Conservation (phyloP, 768 basidiomycete species). For the Trametes elegans region DNA sequence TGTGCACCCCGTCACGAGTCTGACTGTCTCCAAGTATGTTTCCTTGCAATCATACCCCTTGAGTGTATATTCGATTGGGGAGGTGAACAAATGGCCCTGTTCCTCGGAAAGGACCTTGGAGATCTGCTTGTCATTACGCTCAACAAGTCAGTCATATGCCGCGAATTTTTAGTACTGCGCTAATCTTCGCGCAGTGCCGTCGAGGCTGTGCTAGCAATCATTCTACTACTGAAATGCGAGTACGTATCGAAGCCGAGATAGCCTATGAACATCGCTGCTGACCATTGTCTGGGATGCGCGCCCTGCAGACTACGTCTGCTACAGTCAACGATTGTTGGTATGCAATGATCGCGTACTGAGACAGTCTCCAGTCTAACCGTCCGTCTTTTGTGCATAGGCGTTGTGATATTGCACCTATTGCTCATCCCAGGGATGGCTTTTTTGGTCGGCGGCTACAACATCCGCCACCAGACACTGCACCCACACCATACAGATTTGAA, state of each 20-base stretch:
- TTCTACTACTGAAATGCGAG: constrained; percentile 71
- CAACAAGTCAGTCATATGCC: constrained; percentile 50
- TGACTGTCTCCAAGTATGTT: constrained; percentile 52
- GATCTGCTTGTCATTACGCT: constrained; percentile 65
- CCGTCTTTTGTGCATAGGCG: constrained; percentile 40
- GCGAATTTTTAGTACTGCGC: not conserved
- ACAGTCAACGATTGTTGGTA: constrained; percentile 68
- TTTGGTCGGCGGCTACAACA: constrained; percentile 66
- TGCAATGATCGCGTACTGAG: not conserved
- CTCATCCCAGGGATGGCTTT: constrained; percentile 71
- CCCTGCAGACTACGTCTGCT: constrained; percentile 52
- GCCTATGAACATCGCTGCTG: not conserved
- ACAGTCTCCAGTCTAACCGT: not conserved
- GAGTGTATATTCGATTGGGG: constrained; percentile 68
- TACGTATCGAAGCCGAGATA: constrained; percentile 33
- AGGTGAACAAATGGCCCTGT: constrained; percentile 53
- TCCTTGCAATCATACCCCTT: constrained; percentile 64
- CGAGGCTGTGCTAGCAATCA: constrained; percentile 69
- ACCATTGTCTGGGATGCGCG: constrained; percentile 29
- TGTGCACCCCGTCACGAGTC: not conserved
- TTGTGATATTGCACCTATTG: constrained; percentile 70
- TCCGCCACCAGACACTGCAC: constrained; percentile 66
- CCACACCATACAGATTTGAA: constrained; percentile 66
- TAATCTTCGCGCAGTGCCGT: constrained; percentile 45
- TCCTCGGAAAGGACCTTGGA: constrained; percentile 56